phyloP scores from a whole-genome alignment of 345 rosid species.

The Gossypium ekmanianum region DNA sequence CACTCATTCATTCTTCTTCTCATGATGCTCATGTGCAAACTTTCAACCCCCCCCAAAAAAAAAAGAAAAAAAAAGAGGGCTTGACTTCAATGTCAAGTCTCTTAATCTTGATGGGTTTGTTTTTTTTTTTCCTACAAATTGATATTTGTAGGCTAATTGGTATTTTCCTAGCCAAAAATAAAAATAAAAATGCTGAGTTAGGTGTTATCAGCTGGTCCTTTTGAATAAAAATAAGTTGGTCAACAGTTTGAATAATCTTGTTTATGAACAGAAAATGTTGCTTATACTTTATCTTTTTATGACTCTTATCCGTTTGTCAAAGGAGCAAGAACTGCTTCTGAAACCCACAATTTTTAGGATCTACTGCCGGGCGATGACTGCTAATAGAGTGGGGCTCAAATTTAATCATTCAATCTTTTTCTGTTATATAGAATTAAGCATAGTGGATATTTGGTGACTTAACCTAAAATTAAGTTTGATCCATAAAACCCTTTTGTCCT shows the following conservation, averaged over 20 bases:
- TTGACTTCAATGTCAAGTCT: slow-evolving; percentile 6
- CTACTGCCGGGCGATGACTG: neutral
- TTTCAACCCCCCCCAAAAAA: too few species aligned
- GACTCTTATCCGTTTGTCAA: neutral
- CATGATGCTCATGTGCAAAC: slow-evolving; percentile 5
- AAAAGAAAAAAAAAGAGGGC: neutral
- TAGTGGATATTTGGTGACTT: slow-evolving; percentile 4
- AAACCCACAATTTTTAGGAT: too few species aligned
- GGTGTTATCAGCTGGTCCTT: neutral
- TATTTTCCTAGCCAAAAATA: neutral
- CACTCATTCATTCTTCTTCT: neutral
- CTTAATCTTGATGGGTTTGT: neutral
- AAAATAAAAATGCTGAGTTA: neutral
- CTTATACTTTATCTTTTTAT: neutral
- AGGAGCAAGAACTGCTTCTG: neutral
- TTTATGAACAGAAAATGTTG: neutral
- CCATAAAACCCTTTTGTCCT: too few species aligned
- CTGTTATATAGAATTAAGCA: neutral
- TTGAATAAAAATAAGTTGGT: neutral
- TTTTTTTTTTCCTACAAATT: neutral
- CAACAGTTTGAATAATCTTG: neutral
- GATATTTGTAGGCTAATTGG: neutral
- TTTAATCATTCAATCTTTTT: neutral
- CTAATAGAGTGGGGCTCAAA: neutral
- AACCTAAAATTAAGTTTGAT: neutral